Percentiles rank a stretch among this genome's conserved stretches.
Evolutionary conservation across 78 protist species (phyloP).

Genomic region (Blattamonas nauphoetae): DNA sequence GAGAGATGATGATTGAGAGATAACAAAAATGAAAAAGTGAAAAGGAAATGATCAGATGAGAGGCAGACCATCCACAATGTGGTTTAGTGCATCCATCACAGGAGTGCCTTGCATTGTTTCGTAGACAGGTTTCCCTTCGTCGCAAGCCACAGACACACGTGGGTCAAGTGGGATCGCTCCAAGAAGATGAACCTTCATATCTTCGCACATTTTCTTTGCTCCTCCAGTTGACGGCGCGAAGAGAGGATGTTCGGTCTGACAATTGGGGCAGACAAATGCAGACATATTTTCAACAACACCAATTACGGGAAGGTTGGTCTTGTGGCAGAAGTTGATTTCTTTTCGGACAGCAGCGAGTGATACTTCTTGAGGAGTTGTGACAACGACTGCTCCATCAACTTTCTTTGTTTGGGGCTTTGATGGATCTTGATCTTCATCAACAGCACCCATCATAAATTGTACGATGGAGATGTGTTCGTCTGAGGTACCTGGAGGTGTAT

Average conservation of each 20-base stretch:
- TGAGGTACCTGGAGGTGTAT: constrained; percentile 98
- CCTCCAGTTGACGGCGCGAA: constrained; percentile 14
- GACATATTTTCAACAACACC: constrained; percentile 98
- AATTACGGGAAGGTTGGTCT: constrained; percentile 60
- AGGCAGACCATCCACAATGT: not conserved
- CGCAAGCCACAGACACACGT: constrained; percentile 28
- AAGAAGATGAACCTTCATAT: constrained; percentile 32
- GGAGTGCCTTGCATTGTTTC: not conserved
- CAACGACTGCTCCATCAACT: constrained; percentile 80
- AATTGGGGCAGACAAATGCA: constrained; percentile 91
- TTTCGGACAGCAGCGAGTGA: constrained; percentile 66
- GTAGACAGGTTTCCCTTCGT: constrained; percentile 19
- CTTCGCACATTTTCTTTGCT: constrained; percentile 22
- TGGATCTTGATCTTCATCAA: too few relatives aligned
- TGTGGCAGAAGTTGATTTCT: constrained; percentile 85
- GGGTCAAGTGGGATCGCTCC: constrained; percentile 59
- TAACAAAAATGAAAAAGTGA: too few relatives aligned
- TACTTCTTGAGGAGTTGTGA: constrained; percentile 90
- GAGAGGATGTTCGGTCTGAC: constrained; percentile 33
- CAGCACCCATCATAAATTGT: constrained; percentile 54
- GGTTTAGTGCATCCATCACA: not conserved
- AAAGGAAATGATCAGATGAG: too few relatives aligned
- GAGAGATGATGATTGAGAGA: too few relatives aligned
- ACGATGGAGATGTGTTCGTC: constrained; percentile 95
- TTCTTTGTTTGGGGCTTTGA: not conserved